Evolutionary conservation across 2,329 filamentous ascomycete species (phyloP).

Genomic region (Cytospora schulzeri): DNA sequence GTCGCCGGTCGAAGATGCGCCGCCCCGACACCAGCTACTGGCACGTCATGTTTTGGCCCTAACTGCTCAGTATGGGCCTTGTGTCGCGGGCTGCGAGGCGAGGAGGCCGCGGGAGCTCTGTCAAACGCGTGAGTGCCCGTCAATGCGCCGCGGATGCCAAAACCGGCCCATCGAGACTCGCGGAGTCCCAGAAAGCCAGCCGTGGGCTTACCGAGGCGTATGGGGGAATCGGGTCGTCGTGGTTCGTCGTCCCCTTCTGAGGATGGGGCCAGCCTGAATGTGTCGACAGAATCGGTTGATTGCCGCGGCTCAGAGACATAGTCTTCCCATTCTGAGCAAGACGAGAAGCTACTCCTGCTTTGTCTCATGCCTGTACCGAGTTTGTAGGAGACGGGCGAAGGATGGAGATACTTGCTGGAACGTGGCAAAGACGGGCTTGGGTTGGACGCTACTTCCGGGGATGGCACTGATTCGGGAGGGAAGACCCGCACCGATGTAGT

Average conservation of each 20-base stretch:
- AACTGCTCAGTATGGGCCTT: background rate
- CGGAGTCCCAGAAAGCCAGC: conserved; percentile 37
- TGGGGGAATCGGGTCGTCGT: background rate
- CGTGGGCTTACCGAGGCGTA: conserved; percentile 32
- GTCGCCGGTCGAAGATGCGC: background rate
- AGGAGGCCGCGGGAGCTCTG: background rate
- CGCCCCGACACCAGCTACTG: background rate
- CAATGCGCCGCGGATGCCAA: conserved; percentile 37
- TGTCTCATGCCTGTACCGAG: background rate
- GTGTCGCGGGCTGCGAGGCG: background rate
- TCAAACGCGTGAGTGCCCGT: conserved; percentile 33
- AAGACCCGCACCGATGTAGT: background rate
- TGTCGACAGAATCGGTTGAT: conserved; percentile 26
- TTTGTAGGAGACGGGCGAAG: conserved; percentile 6
- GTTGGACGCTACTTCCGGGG: background rate
- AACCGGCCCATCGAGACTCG: conserved; percentile 32
- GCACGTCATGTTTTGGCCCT: background rate
- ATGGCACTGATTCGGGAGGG: background rate
- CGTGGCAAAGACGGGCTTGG: background rate
- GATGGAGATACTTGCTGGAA: background rate
- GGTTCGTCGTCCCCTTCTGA: conserved; percentile 3
- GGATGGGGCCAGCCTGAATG: background rate
- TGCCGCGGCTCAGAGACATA: conserved; percentile 17
- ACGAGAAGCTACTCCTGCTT: conserved; percentile 15
- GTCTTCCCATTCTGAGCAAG: conserved; percentile 31